Conservation (phyloP, 1,284 basidiomycete species). For the Vanrija pseudolonga region DNA sequence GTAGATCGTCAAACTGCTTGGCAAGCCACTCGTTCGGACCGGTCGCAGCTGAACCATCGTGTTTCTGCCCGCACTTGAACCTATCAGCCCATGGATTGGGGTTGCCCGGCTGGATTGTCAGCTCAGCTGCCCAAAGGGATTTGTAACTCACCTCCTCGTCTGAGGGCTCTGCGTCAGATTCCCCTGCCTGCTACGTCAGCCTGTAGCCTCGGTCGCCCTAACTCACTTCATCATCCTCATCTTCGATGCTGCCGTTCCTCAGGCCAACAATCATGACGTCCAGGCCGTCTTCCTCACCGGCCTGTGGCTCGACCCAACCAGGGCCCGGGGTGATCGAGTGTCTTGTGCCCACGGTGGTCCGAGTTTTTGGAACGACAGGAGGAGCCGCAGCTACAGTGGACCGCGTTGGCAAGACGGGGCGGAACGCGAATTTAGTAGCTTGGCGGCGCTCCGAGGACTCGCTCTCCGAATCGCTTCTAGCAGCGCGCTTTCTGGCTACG, state of each 20-base stretch:
- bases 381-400: no score
- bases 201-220: not conserved
- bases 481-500: constrained; percentile 21
- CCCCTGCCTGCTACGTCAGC: not conserved
- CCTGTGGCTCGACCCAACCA: constrained; percentile 25
- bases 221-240: constrained; percentile 5
- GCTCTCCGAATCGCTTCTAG: constrained; percentile 29
- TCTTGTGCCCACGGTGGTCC: constrained; percentile 18
- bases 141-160: constrained; percentile 1
- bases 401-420: no score
- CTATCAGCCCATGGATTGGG: constrained; percentile 16
- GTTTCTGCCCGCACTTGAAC: constrained; percentile 38
- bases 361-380: not conserved
- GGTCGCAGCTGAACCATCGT: constrained; percentile 21
- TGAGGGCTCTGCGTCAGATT: not conserved
- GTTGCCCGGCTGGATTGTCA: constrained; percentile 6
- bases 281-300: constrained; percentile 27
- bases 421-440: not conserved
- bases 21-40: constrained; percentile 47
- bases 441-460: constrained; percentile 26
- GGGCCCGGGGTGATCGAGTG: constrained; percentile 26
- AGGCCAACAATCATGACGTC: constrained; percentile 40
- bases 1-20: constrained; percentile 39
- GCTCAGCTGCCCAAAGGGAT: not conserved
- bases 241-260: constrained; percentile 21